Conservation (phyloP, 75 land plant genomes). For the Pseudotsuga menziesii region DNA sequence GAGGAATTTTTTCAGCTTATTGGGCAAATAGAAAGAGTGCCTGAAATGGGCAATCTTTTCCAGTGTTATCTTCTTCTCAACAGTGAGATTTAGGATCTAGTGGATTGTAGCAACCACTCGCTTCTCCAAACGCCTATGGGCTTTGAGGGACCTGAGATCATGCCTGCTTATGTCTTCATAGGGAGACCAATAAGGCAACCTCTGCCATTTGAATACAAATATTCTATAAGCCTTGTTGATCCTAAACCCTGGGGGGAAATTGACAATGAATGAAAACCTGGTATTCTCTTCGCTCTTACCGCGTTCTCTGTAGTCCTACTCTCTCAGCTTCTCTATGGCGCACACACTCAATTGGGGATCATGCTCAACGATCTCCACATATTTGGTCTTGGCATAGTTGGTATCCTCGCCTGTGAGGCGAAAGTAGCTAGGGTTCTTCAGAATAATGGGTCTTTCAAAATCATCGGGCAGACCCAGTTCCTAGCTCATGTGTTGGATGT, state of each 20-base stretch:
- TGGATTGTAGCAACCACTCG: constrained; percentile 70
- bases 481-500: constrained; percentile 37
- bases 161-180: constrained; percentile 63
- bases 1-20: constrained; percentile 59
- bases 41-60: constrained; percentile 69
- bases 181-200: constrained; percentile 77
- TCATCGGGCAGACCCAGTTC: constrained; percentile 80
- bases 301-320: constrained; percentile 48
- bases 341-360: constrained; percentile 31
- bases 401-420: constrained; percentile 28
- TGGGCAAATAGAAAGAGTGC: constrained; percentile 55
- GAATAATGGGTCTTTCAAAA: constrained; percentile 54
- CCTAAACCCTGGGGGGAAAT: constrained; percentile 71
- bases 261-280: constrained; percentile 55
- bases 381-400: constrained; percentile 35
- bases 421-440: constrained; percentile 51
- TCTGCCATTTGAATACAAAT: constrained; percentile 63
- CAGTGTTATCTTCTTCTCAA: constrained; percentile 67
- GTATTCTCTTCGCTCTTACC: constrained; percentile 47
- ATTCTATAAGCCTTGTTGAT: constrained; percentile 46
- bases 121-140: constrained; percentile 63
- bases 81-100: constrained; percentile 57
- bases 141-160: constrained; percentile 63
- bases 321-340: constrained; percentile 49
- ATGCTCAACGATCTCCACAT: constrained; percentile 42